Conservation (phyloP, 805 yeast species). For the Candida broadrunensis region DNA sequence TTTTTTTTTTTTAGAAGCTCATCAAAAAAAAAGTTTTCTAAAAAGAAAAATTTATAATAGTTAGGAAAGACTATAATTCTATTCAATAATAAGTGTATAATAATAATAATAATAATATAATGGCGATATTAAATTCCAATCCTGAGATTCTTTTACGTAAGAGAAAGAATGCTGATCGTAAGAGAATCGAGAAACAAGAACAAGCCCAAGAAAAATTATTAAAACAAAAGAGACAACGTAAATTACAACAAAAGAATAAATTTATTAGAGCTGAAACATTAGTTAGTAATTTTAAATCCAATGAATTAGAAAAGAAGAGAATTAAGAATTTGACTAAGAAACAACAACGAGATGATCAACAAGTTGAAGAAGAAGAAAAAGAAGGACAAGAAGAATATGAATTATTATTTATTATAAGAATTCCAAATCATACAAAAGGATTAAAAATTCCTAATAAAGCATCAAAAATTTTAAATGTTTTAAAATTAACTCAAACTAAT, state of each 20-base stretch:
- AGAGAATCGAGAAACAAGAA: conserved; percentile 72
- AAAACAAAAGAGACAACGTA: conserved; percentile 41
- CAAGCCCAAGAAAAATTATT: conserved; percentile 51
- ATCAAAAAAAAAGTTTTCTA: too few relatives aligned
- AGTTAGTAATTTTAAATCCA: conserved; percentile 62
- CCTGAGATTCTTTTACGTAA: conserved; percentile 77
- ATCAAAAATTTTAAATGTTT: conserved; percentile 52
- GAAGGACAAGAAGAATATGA: conserved; percentile 37
- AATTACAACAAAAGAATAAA: conserved; percentile 43
- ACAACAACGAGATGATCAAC: conserved; percentile 51
- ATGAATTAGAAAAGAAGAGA: conserved; percentile 66
- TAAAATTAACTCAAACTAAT: conserved; percentile 58
- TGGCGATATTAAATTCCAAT: conserved; percentile 58
- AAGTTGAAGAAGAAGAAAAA: conserved; percentile 46
- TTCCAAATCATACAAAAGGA: conserved; percentile 56
- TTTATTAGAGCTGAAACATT: conserved; percentile 75
- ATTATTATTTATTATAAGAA: conserved; percentile 64
- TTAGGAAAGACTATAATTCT: too few relatives aligned
- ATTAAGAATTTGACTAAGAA: conserved; percentile 60
- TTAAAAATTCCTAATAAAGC: conserved; percentile 67
- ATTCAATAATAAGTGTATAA: too few relatives aligned
- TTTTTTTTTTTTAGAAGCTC: too few relatives aligned
- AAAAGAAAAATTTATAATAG: too few relatives aligned
- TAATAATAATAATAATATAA: conserved; percentile 8
- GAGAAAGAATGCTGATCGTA: conserved; percentile 74